Conservation (phyloP, 176 grass and related monocot species). For the Musa schizocarpa region DNA sequence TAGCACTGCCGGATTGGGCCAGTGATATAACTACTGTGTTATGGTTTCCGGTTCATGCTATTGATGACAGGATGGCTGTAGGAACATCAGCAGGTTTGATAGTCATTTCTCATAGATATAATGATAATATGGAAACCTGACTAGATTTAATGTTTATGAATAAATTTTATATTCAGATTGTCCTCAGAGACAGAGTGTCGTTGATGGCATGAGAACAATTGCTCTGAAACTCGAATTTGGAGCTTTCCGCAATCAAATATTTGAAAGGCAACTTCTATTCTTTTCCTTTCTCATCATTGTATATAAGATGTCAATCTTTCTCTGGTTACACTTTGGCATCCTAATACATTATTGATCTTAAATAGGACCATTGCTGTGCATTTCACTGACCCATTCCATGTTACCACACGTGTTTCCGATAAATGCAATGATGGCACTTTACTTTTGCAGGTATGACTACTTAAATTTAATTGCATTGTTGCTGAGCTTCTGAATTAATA, state of each 20-base stretch:
- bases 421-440: slow-evolving; percentile 82
- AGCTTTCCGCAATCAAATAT: slow-evolving; percentile 91
- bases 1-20: slow-evolving; percentile 84
- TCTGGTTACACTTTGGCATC: not conserved
- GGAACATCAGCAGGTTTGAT: slow-evolving; percentile 71
- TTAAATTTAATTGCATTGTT: slow-evolving; percentile 2
- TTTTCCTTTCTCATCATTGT: not conserved
- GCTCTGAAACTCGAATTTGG: slow-evolving; percentile 99
- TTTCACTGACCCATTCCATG: slow-evolving; percentile 91
- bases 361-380: slow-evolving; percentile 91
- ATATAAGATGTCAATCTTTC: not conserved
- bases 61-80: slow-evolving; percentile 74
- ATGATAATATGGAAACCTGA: slow-evolving; percentile 18
- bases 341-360: not conserved
- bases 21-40: slow-evolving; percentile 68
- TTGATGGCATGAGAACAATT: slow-evolving; percentile 99
- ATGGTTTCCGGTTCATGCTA: slow-evolving; percentile 94
- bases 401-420: slow-evolving; percentile 59
- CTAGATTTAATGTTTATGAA: slow-evolving; percentile 18
- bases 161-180: slow-evolving; percentile 42
- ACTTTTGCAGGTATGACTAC: slow-evolving; percentile 74
- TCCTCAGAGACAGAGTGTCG: slow-evolving; percentile 71
- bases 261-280: slow-evolving; percentile 62
- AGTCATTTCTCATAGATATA: slow-evolving; percentile 12
- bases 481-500: not conserved